These are phyloP conservation scores for Echeveria elegans DNA, from an alignment of 164 flowering plant species.

Conservation along the genomic window DNA sequence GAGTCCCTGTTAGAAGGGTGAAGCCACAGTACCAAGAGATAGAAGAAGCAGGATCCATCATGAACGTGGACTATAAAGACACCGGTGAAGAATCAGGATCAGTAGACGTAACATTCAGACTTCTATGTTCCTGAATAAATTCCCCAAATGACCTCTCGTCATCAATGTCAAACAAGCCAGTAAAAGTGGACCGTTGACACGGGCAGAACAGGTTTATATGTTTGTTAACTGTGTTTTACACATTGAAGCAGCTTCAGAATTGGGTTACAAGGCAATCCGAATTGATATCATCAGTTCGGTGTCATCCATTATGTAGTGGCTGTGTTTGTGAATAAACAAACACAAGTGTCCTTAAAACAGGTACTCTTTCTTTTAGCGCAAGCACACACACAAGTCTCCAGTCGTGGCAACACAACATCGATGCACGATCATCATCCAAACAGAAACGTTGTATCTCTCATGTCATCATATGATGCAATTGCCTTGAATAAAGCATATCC, in stretches of 20 bases:
- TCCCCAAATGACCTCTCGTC: too few species aligned
- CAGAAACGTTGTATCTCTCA: not conserved
- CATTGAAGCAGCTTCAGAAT: not conserved
- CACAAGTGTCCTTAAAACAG: slow-evolving; percentile 3
- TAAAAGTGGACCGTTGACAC: too few species aligned
- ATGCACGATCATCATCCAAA: not conserved
- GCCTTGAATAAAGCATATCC: too few species aligned
- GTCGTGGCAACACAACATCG: not conserved
- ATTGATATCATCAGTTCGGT: not conserved
- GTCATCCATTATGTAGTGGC: not conserved
- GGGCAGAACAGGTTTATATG: too few species aligned
- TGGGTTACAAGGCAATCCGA: not conserved
- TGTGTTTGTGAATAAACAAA: not conserved
- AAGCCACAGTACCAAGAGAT: slow-evolving; percentile 64
- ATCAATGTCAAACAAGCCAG: too few species aligned
- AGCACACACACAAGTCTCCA: not conserved
- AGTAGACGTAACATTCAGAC: slow-evolving; percentile 86
- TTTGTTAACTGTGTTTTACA: not conserved
- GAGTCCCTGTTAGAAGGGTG: slow-evolving; percentile 86
- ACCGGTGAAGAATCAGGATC: slow-evolving; percentile 68
- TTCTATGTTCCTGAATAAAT: too few species aligned
- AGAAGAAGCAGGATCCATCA: slow-evolving; percentile 52
- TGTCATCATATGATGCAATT: not conserved
- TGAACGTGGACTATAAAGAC: slow-evolving; percentile 70
- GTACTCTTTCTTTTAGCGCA: too few species aligned